Percentiles rank a stretch among this genome's conserved stretches.
Conservation (phyloP, 495 filamentous ascomycete genomes). For the Xanthoparmelia taractica region DNA sequence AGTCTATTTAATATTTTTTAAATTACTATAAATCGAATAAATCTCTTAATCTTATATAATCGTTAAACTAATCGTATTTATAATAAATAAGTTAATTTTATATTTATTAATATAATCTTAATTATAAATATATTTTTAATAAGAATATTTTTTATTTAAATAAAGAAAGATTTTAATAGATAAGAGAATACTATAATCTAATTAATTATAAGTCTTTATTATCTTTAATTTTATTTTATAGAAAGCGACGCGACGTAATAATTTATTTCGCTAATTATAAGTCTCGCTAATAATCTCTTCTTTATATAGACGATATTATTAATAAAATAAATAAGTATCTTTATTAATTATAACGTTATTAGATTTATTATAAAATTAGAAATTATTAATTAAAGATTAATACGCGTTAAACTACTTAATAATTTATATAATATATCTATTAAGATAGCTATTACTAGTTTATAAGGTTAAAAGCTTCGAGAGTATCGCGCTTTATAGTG, state of each 20-base stretch:
- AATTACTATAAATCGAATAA: not conserved
- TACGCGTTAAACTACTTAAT: not conserved
- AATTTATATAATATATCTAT: too few relatives aligned
- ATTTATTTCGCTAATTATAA: not conserved
- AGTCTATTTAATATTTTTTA: not conserved
- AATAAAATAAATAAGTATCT: not conserved
- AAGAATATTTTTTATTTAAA: not conserved
- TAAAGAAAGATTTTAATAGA: not conserved
- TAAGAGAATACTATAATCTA: not conserved
- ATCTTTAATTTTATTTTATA: not conserved
- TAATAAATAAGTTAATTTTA: not conserved
- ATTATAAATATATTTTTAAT: not conserved
- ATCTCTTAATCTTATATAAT: not conserved
- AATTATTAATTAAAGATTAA: not conserved
- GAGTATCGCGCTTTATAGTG: too few relatives aligned
- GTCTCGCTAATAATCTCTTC: not conserved
- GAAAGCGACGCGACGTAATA: not conserved
- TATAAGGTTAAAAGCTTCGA: too few relatives aligned
- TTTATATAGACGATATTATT: not conserved
- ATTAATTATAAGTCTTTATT: not conserved
- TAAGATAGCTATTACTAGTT: too few relatives aligned
- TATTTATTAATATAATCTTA: not conserved
- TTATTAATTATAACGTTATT: not conserved
- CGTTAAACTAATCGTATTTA: not conserved
- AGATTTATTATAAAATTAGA: too few relatives aligned